Base-by-base conservation (phyloP, 148 eudicot genomes). In the Fagopyrum tataricum region DNA sequence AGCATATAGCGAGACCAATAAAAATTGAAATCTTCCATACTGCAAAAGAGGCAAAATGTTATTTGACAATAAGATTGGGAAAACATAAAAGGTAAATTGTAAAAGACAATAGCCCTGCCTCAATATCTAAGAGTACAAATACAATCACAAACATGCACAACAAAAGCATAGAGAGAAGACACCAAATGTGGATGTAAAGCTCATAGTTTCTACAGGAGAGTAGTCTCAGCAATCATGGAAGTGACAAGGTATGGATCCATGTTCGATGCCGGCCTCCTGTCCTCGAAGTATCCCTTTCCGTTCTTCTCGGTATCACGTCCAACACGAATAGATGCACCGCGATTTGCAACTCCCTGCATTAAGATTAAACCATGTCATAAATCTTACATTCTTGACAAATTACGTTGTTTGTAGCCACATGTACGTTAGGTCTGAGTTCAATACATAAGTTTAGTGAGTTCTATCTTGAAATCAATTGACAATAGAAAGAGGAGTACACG, bases 211-310 rank as follows among this genome's bases (percentile, higher is more conserved):
- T 80, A 83, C 0, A 87, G 79, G 40, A 87, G 53, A 72, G 91
- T 87, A 21, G 91, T 87, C 67, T 87, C 91, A 0, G 87, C 87
- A 74, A 87, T 84, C 91, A 87, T 83, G 42, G 91, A 83, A 48
- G 87, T 83, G 1, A 87, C 91, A 2, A 83, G 61, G 12, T 87
- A 87, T 2, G 91, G 91, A 72, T 87, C 91, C 91, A 87, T 87
- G 84, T 87, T 87, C 1, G 91, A 87, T 23, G 91, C 85, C 2
- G 91, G 91, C 81, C 91, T 81, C 62, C 91, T 71, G 78, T 87
- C 91, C 79, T 87, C 91, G 47, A 87, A 87, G 74, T 87, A 87
- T 4, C 88, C 86, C 78, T 87, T 85, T 73, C 87, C 88, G 0
- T 73, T 78, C 69, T 82, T 85, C 78, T 87, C 88, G 42, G 91